Evolutionary conservation across 352 stramenopile genomes (phyloP), one percentile per base, ranked within the genome.

Genomic region (Elongisporangium anandrum): DNA sequence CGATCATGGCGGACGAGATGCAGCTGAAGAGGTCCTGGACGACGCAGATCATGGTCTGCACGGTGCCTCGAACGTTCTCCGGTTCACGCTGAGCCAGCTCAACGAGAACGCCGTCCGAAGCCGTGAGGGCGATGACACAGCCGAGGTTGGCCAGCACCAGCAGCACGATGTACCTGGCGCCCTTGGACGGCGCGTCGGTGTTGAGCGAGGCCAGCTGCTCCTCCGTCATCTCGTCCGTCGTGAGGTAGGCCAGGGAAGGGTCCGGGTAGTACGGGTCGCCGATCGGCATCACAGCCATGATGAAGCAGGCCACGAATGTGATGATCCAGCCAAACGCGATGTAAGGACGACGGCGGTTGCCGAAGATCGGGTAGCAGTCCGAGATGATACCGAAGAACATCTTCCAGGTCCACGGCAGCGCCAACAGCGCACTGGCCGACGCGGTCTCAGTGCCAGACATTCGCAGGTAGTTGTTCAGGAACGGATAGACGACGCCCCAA

Each of bases 321-420:
- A 87, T 51, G 13, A 62, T 9, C 77, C 80, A 89, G 17, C 87
- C 89, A 54, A 94, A 75, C 22, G 87, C 68, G 60, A 96, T 90
- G 68, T 94, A 95, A 20, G 81, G 84, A 51, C 88, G 89, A 15
- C 87, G 73, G 48, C 86, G 87, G 53, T 86, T 85, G 21, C 87
- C 88, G 61, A 81, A 87, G 57, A 96, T 90, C 24, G 85, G 88
- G 61, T 92, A 84, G 66, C 85, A 96, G 57, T 95, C 88, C 19
- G 72, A 87, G 39, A 96, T 68, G 52, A 94, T 85, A 48, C 88
- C 87, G 65, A 90, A 85, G 49, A 93, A 78, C 12, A 92, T 79
- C 65, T 95, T 96, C 58, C 88, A 87, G 5, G 72, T 83, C 82
- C 83, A 96, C 13, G 81, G 81, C 0, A 96, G 65, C 50, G 73